Evolutionary conservation across 306 rosid genomes (phyloP).

Genomic region (Dryas alaskensis): DNA sequence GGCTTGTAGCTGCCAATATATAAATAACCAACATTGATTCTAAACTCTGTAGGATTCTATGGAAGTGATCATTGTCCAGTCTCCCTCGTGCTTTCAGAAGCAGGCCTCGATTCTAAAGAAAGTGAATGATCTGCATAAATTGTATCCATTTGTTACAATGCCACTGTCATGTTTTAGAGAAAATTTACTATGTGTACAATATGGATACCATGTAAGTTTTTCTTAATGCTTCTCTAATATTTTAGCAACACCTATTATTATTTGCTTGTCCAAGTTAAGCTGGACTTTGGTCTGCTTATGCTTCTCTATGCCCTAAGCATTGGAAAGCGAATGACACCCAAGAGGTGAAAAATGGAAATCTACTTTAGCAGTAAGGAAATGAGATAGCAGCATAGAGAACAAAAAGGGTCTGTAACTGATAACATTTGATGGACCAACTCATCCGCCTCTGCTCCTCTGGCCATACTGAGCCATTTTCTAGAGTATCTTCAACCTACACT

Average conservation of each 20-base stretch:
- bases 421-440: not conserved
- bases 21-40: constrained; percentile 24
- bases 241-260: not conserved
- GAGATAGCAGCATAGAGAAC: not conserved
- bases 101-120: constrained; percentile 29
- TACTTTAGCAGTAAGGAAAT: not conserved
- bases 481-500: not conserved
- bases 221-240: not conserved
- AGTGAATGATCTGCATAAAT: constrained; percentile 31
- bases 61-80: constrained; percentile 98
- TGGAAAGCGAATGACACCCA: not conserved
- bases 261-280: not conserved
- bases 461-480: not conserved
- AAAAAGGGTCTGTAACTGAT: not conserved
- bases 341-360: not conserved
- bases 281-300: not conserved
- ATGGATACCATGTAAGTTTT: not conserved
- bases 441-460: not conserved
- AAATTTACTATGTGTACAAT: not conserved
- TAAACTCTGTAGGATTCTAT: constrained; percentile 57
- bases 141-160: not conserved
- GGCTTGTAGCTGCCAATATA: not conserved
- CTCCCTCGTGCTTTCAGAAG: constrained; percentile 68
- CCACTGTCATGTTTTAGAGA: not conserved
- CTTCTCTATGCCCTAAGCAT: not conserved